Base-by-base conservation (phyloP, 2,329 filamentous ascomycete species). In the Xenosphaeropsis pyriputrescens region DNA sequence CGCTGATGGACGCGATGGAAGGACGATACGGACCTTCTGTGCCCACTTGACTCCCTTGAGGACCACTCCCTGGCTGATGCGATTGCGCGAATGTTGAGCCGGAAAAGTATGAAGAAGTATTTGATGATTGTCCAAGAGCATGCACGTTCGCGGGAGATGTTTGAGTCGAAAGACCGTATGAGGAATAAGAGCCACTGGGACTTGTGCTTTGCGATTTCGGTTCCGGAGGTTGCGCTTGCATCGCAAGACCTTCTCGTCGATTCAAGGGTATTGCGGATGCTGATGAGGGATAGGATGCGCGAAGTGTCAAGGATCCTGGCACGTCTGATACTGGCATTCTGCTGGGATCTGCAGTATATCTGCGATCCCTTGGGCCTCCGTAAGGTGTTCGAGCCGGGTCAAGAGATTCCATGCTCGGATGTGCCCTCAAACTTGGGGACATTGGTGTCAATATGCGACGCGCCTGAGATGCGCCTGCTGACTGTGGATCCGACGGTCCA, bases 121-220 rank as follows among this genome's bases (percentile, higher is more conserved):
- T 43, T 5, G 47, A 44, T 29, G 44, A 38, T 32, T 43, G 50
- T 26, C 43, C 48, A 29, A 45, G 42, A 40, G 49, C 45, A 32
- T 49, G 44, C 35, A 38, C 47, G 29, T 53, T 53, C 13, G 51
- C 53, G 22, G 55, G 57, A 9, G 57, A 58, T 11, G 56, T 57
- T 37, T 60, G 60, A 15, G 53, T 60, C 39, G 56, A 58, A 14
- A 54, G 58, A 18, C 53, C 61, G 41, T 65, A 65, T 8, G 63
- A 64, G 6, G 66, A 60, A 49, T 65, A 55, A 38, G 66, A 59
- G 41, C 68, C 61, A 35, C 55, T 61, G 2, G 65, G 65, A 49
- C 64, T 68, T 32, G 58, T 53, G 43, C 61, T 60, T 52, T 54
- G 48, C 14, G 53, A 54, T 12, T 47, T 47, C 16, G 52, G 47